A percentile compares a stretch with the other conserved stretches of the same genome.
Evolutionary conservation across 116 monocot species (phyloP).

Genomic region (Phalaenopsis hybrid): DNA sequence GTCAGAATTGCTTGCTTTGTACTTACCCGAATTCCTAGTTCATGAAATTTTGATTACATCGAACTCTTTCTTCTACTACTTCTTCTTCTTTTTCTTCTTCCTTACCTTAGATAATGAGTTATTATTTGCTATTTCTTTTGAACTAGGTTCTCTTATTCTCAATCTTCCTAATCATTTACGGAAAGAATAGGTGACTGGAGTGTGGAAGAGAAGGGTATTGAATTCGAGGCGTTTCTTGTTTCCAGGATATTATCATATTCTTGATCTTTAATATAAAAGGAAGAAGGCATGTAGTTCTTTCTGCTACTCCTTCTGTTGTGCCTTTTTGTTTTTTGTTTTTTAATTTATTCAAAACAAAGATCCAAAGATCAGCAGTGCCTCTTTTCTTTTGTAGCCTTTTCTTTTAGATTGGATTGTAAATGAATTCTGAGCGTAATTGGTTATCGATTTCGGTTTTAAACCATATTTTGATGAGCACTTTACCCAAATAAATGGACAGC

Average conservation of each 20-base stretch:
- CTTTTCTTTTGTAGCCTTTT: constrained; percentile 1
- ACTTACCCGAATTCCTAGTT: not conserved
- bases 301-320: not conserved
- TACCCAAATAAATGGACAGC: not conserved
- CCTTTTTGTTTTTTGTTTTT: not conserved
- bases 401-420: not conserved
- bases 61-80: not conserved
- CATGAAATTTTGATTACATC: not conserved
- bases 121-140: not conserved
- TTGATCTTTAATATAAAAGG: not conserved
- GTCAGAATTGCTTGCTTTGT: constrained; percentile 5
- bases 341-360: not conserved
- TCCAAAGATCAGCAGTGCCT: not conserved
- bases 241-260: constrained; percentile 1
- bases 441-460: not conserved
- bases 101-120: not conserved
- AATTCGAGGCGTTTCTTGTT: not conserved
- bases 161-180: not conserved
- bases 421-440: not conserved
- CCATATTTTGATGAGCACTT: not conserved
- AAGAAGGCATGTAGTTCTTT: not conserved
- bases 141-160: not conserved
- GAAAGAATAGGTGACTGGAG: not conserved
- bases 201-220: not conserved
- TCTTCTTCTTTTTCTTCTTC: not conserved